Percentiles rank a stretch among this genome's conserved stretches.
phyloP scores from a whole-genome alignment of 768 basidiomycete genomes.

The Floccularia luteovirens region DNA sequence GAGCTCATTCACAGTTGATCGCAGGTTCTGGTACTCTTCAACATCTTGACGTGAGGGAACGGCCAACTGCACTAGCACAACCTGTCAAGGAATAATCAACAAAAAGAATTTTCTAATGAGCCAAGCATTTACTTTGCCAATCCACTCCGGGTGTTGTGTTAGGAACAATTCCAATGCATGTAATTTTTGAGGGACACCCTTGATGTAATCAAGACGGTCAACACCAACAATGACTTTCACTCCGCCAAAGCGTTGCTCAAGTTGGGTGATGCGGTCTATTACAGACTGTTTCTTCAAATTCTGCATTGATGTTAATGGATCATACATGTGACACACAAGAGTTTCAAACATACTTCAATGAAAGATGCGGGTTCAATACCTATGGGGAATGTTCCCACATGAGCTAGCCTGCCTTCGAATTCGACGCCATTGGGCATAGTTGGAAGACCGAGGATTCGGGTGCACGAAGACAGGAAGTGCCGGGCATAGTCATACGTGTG shows the following conservation, averaged over 20 bases:
- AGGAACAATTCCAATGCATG: slow-evolving; percentile 96
- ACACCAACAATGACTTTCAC: slow-evolving; percentile 98
- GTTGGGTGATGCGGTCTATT: slow-evolving; percentile 67
- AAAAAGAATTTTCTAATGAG: background rate
- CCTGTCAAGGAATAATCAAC: slow-evolving; percentile 30
- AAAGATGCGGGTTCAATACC: slow-evolving; percentile 96
- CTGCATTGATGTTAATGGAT: slow-evolving; percentile 24
- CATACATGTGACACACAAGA: background rate
- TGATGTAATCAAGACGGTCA: slow-evolving; percentile 98
- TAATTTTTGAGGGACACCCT: slow-evolving; percentile 97
- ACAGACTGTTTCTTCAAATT: slow-evolving; percentile 78
- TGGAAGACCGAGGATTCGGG: slow-evolving; percentile 87
- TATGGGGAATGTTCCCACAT: slow-evolving; percentile 98
- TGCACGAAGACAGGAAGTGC: slow-evolving; percentile 97
- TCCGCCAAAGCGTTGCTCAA: slow-evolving; percentile 87
- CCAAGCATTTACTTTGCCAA: slow-evolving; percentile 67
- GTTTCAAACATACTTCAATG: slow-evolving; percentile 48
- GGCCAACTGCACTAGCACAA: slow-evolving; percentile 94
- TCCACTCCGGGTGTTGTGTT: slow-evolving; percentile 97
- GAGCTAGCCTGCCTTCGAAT: slow-evolving; percentile 89
- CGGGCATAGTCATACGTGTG: slow-evolving; percentile 99
- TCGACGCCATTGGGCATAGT: slow-evolving; percentile 99
- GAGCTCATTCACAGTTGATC: slow-evolving; percentile 93
- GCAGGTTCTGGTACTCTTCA: slow-evolving; percentile 97
- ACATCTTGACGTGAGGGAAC: slow-evolving; percentile 98